Base-by-base conservation (phyloP, 305 asterid genomes). In the Solanum hybrid region DNA sequence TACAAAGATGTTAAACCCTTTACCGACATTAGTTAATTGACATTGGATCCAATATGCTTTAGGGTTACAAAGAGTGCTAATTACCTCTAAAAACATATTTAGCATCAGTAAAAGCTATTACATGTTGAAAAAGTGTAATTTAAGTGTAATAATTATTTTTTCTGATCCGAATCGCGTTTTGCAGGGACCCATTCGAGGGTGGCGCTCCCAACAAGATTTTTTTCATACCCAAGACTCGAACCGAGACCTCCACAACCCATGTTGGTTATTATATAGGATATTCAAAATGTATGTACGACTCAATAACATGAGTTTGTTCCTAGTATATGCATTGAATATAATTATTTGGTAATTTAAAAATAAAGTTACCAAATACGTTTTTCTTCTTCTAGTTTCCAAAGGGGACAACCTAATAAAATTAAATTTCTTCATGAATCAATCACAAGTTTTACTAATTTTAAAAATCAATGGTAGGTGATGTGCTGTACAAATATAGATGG, bases 391-490 rank as follows among this genome's bases (percentile, higher is more conserved):
- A 46, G 78, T 86, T 69, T 75, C 34, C 33, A 76, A 46, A 20
- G 57, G 51, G 10, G 76, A 18, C n/a, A 61, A 79, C n/a, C 10
- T 77, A 14, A 24, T 73, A 37, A 73, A 75, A 7, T 31, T 75
- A 18, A 34, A 11, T 76, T 26, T 51, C 36, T 51, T n/a, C 36
- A 29, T 35, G 46, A 34, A 29, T 67, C 51, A 12, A 11, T 78
- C 34, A 82, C 14, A 40, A 6, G 36, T 40, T 39, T 46, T 31
- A 33, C 75, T 89, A 29, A 81, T 73, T 80, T 73, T 77, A 14
- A 89, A 92, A 90, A 87, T 80, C 87, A 83, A 90, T 91, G 84
- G 93, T 92, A 91, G 95, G 94, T 93, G 92, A 51, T 89, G 90
- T 83, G 61, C 85, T 88, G 90, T 84, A 84, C 89, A 34, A 40